Percentiles rank a stretch among this genome's conserved stretches.
Conservation (phyloP, 129 eudicot species). For the Ambrosia artemisiifolia region DNA sequence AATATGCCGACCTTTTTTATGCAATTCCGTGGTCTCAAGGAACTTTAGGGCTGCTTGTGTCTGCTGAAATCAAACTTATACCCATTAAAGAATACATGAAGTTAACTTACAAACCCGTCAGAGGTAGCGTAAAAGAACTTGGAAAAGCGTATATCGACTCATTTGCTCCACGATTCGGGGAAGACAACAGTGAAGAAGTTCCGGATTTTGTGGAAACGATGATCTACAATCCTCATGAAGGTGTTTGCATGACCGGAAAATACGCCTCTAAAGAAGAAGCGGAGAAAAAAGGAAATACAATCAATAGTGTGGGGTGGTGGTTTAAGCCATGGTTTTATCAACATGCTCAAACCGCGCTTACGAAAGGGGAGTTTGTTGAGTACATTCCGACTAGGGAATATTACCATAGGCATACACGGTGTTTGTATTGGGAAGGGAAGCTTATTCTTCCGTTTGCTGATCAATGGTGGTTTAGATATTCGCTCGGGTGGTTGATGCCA, state of each 20-base stretch:
- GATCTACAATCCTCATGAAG: constrained; percentile 72
- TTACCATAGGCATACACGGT: constrained; percentile 89
- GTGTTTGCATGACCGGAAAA: constrained; percentile 64
- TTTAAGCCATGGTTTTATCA: constrained; percentile 90
- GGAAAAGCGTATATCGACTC: constrained; percentile 80
- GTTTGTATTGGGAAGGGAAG: constrained; percentile 93
- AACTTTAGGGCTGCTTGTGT: constrained; percentile 83
- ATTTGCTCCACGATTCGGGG: constrained; percentile 75
- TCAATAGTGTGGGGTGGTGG: constrained; percentile 79
- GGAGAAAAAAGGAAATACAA: constrained; percentile 60
- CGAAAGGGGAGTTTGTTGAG: constrained; percentile 82
- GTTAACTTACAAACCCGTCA: constrained; percentile 69
- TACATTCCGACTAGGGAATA: constrained; percentile 84
- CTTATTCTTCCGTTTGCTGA: constrained; percentile 85
- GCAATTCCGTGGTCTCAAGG: constrained; percentile 98
- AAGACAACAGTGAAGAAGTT: constrained; percentile 62
- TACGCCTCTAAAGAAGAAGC: constrained; percentile 82
- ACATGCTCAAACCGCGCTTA: constrained; percentile 69
- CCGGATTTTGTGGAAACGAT: constrained; percentile 85
- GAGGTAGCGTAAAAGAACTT: constrained; percentile 59
- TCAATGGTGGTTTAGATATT: constrained; percentile 79
- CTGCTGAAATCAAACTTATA: constrained; percentile 93
- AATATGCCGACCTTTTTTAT: constrained; percentile 78
- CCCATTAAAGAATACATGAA: constrained; percentile 85
- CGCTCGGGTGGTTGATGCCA: constrained; percentile 87